Base-by-base conservation (phyloP, 805 yeast species). In the Candida arabinofermentans region DNA sequence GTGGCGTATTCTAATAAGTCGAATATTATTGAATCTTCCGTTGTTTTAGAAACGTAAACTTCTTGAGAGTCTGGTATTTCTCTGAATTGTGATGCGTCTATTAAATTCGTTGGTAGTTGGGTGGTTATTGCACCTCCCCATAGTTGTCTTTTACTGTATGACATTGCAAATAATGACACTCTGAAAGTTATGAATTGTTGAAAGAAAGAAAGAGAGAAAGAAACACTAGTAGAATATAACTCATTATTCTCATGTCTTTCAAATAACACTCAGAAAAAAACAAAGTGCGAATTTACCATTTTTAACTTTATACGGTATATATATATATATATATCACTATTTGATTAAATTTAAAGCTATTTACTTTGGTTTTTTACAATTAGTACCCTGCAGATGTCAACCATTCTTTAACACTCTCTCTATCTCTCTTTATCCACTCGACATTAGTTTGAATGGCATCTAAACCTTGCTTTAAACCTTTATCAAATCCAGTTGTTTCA, bases 31-130 rank as follows among this genome's bases (percentile, higher is more conserved):
- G 84, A 74, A 49, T 74, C 79, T 40, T 80, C 76, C 21, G 46
- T 36, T 18, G 50, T 48, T 13, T 49, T 39, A 9, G 58, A 40
- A 3, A 90, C 78, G 60, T 75, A 93, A 21, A 91, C 96, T 60
- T 91, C 99, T 59, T 93, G 98, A 1, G 89, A 81, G 55, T 93
- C 97, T 0, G 99, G 98, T 3, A 93, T 77, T 46, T 86, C 86
- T 42, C 99, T 69, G 37, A 90, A 58, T 27, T 69, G 61, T 1
- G 96, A 83, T 0, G 89, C 96, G 61, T 93, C 97, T 2, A 83
- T 56, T 37, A 83, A 70, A 0, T 74, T 75, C 1, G 50, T 43
- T 0, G 96, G 96, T 5, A 89, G 44, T 3, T 61, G 62, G 0
- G 79, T 71, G 3, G 70, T 55, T 16, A 89, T 72, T 0, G 96